Evolutionary conservation across 306 rosid species (phyloP), one percentile per base, ranked within the genome.

Genomic region (Quercus suber): DNA sequence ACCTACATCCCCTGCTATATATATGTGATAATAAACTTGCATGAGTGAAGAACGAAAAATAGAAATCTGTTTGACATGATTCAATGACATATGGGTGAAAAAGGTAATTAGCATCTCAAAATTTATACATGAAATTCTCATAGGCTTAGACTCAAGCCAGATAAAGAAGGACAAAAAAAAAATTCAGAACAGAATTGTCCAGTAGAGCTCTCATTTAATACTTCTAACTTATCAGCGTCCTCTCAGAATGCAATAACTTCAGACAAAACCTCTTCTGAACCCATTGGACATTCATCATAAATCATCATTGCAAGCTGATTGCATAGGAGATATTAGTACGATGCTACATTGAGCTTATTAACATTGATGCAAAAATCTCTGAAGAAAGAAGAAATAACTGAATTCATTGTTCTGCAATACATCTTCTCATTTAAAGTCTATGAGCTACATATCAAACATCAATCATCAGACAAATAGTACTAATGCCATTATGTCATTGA

Each of bases 291-390:
- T 61, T 61, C 69, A 61, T 61, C 37, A 61, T 2, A 31, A 21
- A 73, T 73, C 71, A 5, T 55, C 43, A 53, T 51, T 65, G 68
- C 74, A 51, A 80, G 70, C 78, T 80, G 83, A 65, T 57, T 55
- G 55, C 52, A 55, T 74, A 65, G n/a, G 69, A 61, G 69, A 61
- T 5, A 61, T 58, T 28, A 28, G n/a, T 11, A 28, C 15, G 3
- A 61, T 27, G 41, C 41, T 61, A 25, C 27, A 27, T 61, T 61
- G 41, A 25, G 37, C 33, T 27, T 61, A 28, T 61, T 28, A 61
- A 28, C 19, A 13, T 61, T 6, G 19, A 61, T 27, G 69, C 35
- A 27, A 27, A 27, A 13, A 27, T 61, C 2, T 61, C 5, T 13
- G 1, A 23, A 15, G 2, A 27, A 12, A 61, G 14, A 37, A 18